These are phyloP conservation scores for Nitzschia putrida DNA, from an alignment of 108 stramenopile genomes.

Conservation along the genomic window DNA sequence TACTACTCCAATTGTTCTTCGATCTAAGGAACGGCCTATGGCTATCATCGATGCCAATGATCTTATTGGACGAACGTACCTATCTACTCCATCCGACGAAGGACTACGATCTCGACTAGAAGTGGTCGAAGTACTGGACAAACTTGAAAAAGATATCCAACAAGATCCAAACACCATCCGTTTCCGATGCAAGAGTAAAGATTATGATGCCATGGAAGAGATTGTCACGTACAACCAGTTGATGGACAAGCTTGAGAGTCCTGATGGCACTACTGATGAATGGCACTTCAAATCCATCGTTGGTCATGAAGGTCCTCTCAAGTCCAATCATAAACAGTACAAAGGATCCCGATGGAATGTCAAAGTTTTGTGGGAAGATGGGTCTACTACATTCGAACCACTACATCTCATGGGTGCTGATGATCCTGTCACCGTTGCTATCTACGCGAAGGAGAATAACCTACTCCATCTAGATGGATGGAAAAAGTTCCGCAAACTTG, in stretches of 20 bases:
- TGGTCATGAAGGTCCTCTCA: conserved; percentile 29
- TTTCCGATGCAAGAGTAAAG: conserved; percentile 6
- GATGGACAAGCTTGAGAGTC: conserved; percentile 7
- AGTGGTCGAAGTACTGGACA: conserved; percentile 4
- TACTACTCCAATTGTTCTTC: background rate
- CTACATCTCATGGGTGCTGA: conserved; percentile 12
- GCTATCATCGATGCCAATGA: background rate
- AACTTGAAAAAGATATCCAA: background rate
- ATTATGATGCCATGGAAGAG: conserved; percentile 7
- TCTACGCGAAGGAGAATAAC: conserved; percentile 16
- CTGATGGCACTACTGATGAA: background rate
- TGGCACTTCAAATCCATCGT: conserved; percentile 13
- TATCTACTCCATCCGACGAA: background rate
- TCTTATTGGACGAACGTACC: conserved; percentile 17
- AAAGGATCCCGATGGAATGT: conserved; percentile 12
- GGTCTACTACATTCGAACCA: conserved; percentile 31
- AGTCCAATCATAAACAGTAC: background rate
- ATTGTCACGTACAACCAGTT: conserved; percentile 18
- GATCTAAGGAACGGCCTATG: background rate
- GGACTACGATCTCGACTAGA: background rate
- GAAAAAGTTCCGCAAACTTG: conserved; percentile 28
- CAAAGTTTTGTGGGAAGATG: conserved; percentile 14
- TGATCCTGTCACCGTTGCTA: background rate
- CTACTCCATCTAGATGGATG: conserved; percentile 39
- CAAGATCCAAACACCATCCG: background rate